Conservation (phyloP, 441 rosid species). For the Bocquillonia castaneifolia region DNA sequence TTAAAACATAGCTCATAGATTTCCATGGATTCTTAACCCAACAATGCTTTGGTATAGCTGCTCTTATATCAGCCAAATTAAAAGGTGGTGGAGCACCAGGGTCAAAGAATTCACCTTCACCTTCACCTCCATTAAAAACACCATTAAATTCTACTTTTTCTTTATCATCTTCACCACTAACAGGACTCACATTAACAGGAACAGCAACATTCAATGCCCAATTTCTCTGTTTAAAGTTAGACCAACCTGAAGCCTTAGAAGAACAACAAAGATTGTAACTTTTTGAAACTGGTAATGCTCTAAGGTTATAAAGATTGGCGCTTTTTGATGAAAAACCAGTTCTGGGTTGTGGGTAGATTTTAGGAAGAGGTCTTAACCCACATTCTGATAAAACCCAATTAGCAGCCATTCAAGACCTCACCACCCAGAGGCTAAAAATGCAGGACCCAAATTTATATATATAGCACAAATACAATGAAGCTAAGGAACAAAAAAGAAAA, state of each 20-base stretch:
- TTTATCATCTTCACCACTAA: constrained; percentile 23
- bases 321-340: constrained; percentile 22
- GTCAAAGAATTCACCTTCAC: constrained; percentile 35
- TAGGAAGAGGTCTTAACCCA: constrained; percentile 45
- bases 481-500: background rate
- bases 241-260: constrained; percentile 20
- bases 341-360: constrained; percentile 34
- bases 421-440: constrained; percentile 8
- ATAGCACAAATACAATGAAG: background rate
- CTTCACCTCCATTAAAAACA: constrained; percentile 18
- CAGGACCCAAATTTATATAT: too few species aligned
- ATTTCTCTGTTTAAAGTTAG: constrained; percentile 20
- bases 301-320: constrained; percentile 20
- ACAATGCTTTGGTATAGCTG: constrained; percentile 96
- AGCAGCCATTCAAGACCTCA: constrained; percentile 45
- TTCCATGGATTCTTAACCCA: constrained; percentile 92
- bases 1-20: constrained; percentile 88
- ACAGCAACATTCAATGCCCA: constrained; percentile 38
- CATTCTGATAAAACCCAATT: constrained; percentile 46
- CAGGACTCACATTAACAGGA: constrained; percentile 25
- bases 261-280: constrained; percentile 23
- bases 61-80: constrained; percentile 69
- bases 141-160: constrained; percentile 18
- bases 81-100: constrained; percentile 82
- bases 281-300: constrained; percentile 24